phyloP scores from a whole-genome alignment of 2,329 filamentous ascomycete species.

The Aspergillus persii region DNA sequence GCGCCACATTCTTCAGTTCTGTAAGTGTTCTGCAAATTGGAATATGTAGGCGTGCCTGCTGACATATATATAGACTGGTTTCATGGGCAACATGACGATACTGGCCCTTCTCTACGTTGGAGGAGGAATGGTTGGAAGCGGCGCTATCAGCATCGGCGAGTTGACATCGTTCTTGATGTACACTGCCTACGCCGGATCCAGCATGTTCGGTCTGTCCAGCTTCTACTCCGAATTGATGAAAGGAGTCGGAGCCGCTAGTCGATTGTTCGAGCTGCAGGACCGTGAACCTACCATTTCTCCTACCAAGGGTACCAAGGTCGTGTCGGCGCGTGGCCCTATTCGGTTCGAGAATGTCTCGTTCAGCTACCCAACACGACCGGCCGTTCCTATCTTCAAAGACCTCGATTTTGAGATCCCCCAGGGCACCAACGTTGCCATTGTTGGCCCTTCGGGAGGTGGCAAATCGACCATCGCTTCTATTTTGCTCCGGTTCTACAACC shows the following conservation, averaged over 20 bases:
- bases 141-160: conserved; percentile 84
- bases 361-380: conserved; percentile 89
- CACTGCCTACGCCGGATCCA: conserved; percentile 80
- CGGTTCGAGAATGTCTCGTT: conserved; percentile 83
- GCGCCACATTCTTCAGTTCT: conserved; percentile 81
- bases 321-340: conserved; percentile 83
- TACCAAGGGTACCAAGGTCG: conserved; percentile 75
- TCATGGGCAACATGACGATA: conserved; percentile 96
- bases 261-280: conserved; percentile 93
- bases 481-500: conserved; percentile 85
- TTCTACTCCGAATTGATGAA: conserved; percentile 99
- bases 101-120: conserved; percentile 86
- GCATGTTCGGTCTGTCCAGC: conserved; percentile 87
- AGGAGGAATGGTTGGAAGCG: conserved; percentile 82
- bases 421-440: conserved; percentile 92
- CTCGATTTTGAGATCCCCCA: conserved; percentile 88
- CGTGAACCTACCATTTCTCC: conserved; percentile 81
- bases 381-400: conserved; percentile 85
- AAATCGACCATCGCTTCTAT: conserved; percentile 96
- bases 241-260: conserved; percentile 92
- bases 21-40: conserved; percentile 30
- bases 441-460: conserved; percentile 91
- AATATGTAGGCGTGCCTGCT: conserved; percentile 8
- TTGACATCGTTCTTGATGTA: conserved; percentile 98
- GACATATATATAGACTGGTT: conserved; percentile 64